phyloP scores from a whole-genome alignment of 768 basidiomycete genomes.

The Mycena belliarum region DNA sequence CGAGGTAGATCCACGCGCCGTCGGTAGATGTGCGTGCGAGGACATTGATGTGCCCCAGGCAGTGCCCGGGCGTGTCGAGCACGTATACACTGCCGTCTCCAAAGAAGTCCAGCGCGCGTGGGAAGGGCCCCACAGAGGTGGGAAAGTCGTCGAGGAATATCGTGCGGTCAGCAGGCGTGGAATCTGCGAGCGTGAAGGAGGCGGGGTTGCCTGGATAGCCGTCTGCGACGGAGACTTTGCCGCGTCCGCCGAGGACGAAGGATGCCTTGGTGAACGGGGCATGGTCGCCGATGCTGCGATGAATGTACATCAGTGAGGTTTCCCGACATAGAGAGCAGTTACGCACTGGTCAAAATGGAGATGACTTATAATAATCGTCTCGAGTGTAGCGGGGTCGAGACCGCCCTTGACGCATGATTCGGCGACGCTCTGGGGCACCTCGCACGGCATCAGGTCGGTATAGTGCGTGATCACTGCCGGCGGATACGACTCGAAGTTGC shows the following conservation, averaged over 20 bases:
- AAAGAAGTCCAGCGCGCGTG: slow-evolving; percentile 52
- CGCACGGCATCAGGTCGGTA: slow-evolving; percentile 6
- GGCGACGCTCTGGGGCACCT: slow-evolving; percentile 40
- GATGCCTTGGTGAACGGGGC: slow-evolving; percentile 44
- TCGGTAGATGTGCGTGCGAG: slow-evolving; percentile 54
- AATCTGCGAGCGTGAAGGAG: slow-evolving; percentile 30
- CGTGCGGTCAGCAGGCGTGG: slow-evolving; percentile 41
- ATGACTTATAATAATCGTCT: slow-evolving; percentile 51
- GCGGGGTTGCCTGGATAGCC: slow-evolving; percentile 46
- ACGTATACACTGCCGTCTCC: slow-evolving; percentile 61
- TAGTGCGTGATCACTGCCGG: slow-evolving; percentile 29
- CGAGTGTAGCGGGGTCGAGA: slow-evolving; percentile 41
- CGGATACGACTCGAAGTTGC: slow-evolving; percentile 45
- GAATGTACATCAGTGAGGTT: too few relatives aligned
- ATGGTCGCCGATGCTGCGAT: slow-evolving; percentile 43
- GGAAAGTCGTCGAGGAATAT: slow-evolving; percentile 38
- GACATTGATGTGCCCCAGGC: slow-evolving; percentile 55
- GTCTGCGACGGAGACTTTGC: slow-evolving; percentile 34
- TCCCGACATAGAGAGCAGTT: neutral
- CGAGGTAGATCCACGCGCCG: slow-evolving; percentile 57
- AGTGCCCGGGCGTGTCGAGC: slow-evolving; percentile 58
- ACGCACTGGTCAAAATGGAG: slow-evolving; percentile 40
- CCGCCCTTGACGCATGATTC: slow-evolving; percentile 56
- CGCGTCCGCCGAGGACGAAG: slow-evolving; percentile 49
- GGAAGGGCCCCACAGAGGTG: slow-evolving; percentile 47